Conservation (phyloP, 345 rosid genomes). For the Lenwebbia sp. region DNA sequence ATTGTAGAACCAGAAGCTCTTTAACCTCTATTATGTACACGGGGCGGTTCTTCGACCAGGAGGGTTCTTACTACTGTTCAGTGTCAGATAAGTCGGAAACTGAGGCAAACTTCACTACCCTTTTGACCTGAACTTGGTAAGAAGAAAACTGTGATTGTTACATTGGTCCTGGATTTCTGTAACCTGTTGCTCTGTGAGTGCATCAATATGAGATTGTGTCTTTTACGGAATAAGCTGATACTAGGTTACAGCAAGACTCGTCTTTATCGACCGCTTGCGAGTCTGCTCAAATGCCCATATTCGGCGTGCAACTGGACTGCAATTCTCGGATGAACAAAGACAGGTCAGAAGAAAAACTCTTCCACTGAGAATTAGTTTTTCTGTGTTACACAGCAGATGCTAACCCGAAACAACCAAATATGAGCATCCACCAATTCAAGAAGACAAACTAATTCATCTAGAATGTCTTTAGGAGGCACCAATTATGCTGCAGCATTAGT, state of each 20-base stretch:
- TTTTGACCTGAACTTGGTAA: not conserved
- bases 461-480: not conserved
- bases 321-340: not conserved
- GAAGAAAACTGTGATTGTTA: not conserved
- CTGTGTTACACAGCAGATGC: not conserved
- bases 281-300: not conserved
- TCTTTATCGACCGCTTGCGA: not conserved
- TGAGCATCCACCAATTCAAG: not conserved
- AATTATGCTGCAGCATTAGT: not conserved
- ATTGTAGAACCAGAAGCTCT: not conserved
- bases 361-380: not conserved
- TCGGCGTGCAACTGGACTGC: not conserved
- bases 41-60: not conserved
- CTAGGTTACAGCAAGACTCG: not conserved
- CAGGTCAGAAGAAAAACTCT: not conserved
- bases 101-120: not conserved
- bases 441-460: not conserved
- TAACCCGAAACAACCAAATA: not conserved
- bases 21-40: not conserved
- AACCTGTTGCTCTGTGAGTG: not conserved
- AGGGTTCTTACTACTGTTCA: not conserved
- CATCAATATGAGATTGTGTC: not conserved
- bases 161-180: not conserved
- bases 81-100: not conserved
- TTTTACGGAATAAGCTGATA: not conserved